Evolutionary conservation across 441 rosid genomes (phyloP).

Genomic region (Macaranga tanarius): DNA sequence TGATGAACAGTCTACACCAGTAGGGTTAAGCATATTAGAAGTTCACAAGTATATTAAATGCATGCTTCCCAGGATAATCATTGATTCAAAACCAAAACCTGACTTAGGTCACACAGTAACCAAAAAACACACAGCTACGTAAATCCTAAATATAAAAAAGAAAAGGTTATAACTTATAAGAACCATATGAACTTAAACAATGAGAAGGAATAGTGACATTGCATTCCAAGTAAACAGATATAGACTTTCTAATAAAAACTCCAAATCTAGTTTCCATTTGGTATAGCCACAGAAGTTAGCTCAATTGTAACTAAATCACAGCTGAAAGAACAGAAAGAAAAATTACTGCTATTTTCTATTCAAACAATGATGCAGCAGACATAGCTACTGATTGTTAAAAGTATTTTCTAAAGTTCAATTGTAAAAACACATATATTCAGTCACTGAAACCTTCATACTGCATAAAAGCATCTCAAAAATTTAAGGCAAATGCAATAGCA

Average conservation of each 20-base stretch:
- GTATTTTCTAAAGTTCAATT: background rate
- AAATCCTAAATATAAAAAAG: no score
- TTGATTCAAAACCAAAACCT: background rate
- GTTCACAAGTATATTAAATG: background rate
- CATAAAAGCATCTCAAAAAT: background rate
- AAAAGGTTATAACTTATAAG: background rate
- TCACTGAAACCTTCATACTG: background rate
- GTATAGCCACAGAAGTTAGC: background rate
- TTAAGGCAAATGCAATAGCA: background rate
- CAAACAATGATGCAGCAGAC: background rate
- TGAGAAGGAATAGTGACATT: background rate
- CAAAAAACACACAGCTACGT: background rate
- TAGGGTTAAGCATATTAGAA: slow-evolving; percentile 21
- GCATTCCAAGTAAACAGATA: background rate
- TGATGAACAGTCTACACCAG: slow-evolving; percentile 60
- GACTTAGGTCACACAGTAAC: background rate
- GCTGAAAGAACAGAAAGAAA: background rate
- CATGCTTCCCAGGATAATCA: background rate
- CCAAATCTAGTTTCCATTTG: background rate
- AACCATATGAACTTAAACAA: no score
- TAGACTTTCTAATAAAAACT: background rate
- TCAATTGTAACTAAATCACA: background rate
- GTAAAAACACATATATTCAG: background rate
- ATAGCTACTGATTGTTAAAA: background rate
- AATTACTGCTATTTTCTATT: background rate